These are phyloP conservation scores for Zygosaccharomyces kombuchaensis DNA, from an alignment of 805 yeast species.

Conservation along the genomic window DNA sequence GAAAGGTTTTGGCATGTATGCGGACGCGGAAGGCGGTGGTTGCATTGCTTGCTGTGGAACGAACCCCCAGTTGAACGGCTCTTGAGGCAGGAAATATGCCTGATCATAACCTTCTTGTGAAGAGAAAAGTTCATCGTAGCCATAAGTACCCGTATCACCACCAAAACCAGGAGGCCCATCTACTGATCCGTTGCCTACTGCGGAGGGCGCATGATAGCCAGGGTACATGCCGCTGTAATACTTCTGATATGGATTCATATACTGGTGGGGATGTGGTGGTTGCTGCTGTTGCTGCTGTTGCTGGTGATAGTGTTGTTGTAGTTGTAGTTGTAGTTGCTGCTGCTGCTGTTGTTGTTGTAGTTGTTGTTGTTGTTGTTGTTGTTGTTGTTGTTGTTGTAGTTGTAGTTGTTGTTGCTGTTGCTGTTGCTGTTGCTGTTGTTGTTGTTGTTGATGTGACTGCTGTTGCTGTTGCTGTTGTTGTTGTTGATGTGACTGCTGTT, in stretches of 20 bases:
- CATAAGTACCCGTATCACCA: constrained; percentile 10
- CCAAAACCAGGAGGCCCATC: constrained; percentile 6
- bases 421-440: constrained; percentile 11
- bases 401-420: constrained; percentile 1
- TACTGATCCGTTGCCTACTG: constrained; percentile 4
- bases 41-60: constrained; percentile 23
- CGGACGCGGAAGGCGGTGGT: constrained; percentile 15
- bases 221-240: constrained; percentile 10
- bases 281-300: constrained; percentile 10
- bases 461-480: constrained; percentile 10
- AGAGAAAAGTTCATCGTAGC: constrained; percentile 18
- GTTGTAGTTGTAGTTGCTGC: background rate
- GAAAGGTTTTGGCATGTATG: constrained; percentile 17
- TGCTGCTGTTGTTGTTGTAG: constrained; percentile 3
- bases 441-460: constrained; percentile 9
- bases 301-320: constrained; percentile 7
- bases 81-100: constrained; percentile 15
- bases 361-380: constrained; percentile 4
- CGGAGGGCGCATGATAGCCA: constrained; percentile 10
- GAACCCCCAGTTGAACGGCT: constrained; percentile 17
- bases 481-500: constrained; percentile 1
- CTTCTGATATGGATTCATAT: constrained; percentile 12
- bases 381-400: constrained; percentile 8
- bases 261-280: constrained; percentile 6
- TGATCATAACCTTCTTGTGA: constrained; percentile 18